These are phyloP conservation scores for Ramularia endophylla DNA, from an alignment of 2,329 filamentous ascomycete genomes.

Conservation along the genomic window DNA sequence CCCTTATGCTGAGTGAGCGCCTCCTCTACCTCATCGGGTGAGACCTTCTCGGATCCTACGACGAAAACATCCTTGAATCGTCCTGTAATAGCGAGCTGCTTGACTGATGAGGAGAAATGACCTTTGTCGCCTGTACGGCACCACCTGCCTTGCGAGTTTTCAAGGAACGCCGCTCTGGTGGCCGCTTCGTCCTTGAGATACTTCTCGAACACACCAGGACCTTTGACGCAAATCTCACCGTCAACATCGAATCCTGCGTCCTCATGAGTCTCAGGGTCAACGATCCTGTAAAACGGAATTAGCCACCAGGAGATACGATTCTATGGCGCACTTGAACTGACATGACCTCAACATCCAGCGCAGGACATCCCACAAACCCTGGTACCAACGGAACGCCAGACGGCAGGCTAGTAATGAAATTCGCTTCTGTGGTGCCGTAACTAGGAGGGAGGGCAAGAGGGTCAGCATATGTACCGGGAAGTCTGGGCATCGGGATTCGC, in stretches of 20 bases:
- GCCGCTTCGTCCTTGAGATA: not conserved
- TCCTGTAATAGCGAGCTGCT: constrained; percentile 3
- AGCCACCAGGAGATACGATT: no score
- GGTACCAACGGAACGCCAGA: no score
- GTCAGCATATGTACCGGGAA: no score
- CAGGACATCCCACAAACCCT: no score
- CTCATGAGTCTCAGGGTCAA: constrained; percentile 3
- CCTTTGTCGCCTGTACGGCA: constrained; percentile 6
- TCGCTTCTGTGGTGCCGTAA: no score
- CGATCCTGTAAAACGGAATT: not conserved
- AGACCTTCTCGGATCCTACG: constrained; percentile 4
- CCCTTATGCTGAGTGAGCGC: constrained; percentile 1
- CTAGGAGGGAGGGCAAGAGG: no score
- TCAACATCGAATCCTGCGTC: not conserved
- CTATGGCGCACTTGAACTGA: no score
- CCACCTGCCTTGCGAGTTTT: not conserved
- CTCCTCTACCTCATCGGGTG: constrained; percentile 4
- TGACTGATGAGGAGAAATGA: not conserved
- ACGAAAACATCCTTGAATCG: constrained; percentile 8
- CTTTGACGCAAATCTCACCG: constrained; percentile 2
- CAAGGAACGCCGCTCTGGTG: not conserved
- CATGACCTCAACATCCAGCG: no score
- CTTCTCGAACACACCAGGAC: not conserved
- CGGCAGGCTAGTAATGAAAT: no score
- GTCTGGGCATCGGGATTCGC: no score